Conservation (phyloP, 2,329 filamentous ascomycete genomes). For the Rugonectria rugulosa region DNA sequence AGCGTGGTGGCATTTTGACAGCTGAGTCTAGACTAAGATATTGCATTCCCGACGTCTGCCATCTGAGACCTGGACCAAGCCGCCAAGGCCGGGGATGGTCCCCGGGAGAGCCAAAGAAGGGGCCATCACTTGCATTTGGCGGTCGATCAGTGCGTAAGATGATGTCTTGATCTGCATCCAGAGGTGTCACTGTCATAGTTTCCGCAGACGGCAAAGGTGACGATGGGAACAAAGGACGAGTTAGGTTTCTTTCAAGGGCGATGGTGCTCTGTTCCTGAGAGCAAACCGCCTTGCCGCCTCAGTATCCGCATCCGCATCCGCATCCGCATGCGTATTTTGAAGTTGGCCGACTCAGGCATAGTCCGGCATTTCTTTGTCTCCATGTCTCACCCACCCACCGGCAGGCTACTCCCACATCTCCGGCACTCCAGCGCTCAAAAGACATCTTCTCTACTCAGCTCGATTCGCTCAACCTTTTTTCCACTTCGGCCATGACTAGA, state of each 20-base stretch:
- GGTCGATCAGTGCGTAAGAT: neutral
- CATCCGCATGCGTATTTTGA: neutral
- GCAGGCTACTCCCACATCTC: too few relatives aligned
- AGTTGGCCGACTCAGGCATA: neutral
- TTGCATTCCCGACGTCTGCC: conserved; percentile 12
- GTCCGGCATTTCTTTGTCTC: conserved; percentile 2
- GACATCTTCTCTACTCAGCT: too few relatives aligned
- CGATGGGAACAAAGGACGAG: too few relatives aligned
- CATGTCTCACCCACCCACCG: conserved; percentile 15
- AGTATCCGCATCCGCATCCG: neutral
- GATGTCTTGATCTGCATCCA: neutral
- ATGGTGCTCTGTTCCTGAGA: too few relatives aligned
- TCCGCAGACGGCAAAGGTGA: too few relatives aligned
- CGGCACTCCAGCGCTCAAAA: conserved; percentile 2
- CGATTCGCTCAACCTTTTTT: neutral
- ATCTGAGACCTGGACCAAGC: neutral
- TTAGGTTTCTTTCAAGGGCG: too few relatives aligned
- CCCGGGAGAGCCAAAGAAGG: too few relatives aligned
- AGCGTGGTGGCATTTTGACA: conserved; percentile 12
- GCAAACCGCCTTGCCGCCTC: too few relatives aligned
- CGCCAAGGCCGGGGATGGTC: conserved; percentile 5
- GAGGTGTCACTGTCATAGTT: too few relatives aligned
- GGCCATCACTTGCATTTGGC: neutral
- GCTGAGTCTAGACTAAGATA: conserved; percentile 15
- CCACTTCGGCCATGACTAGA: conserved; percentile 7